These are phyloP conservation scores for Phialocephala subalpina DNA, from an alignment of 2,329 filamentous ascomycete species.

Conservation along the genomic window DNA sequence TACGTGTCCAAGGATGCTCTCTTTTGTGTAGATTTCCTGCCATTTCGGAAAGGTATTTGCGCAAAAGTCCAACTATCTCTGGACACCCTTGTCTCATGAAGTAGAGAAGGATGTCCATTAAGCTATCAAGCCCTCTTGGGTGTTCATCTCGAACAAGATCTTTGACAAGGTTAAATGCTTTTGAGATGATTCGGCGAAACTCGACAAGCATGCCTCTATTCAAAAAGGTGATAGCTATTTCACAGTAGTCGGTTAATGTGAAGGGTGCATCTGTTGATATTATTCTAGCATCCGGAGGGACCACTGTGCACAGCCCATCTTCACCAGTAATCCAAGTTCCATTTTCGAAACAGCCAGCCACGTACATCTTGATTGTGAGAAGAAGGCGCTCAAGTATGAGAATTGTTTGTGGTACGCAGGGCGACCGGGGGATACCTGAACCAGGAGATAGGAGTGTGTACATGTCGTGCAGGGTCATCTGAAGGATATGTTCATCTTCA, in stretches of 20 bases:
- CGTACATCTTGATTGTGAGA: constrained; percentile 23
- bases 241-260: constrained; percentile 25
- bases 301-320: constrained; percentile 1
- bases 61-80: constrained; percentile 24
- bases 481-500: not conserved
- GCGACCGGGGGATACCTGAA: not conserved
- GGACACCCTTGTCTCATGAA: constrained; percentile 23
- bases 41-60: constrained; percentile 26
- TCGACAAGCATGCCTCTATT: constrained; percentile 17
- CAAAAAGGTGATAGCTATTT: constrained; percentile 19
- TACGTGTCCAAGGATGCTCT: constrained; percentile 27
- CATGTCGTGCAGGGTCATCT: not conserved
- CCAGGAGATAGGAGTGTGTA: not conserved
- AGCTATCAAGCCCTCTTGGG: constrained; percentile 26
- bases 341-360: constrained; percentile 20
- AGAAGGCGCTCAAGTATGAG: constrained; percentile 22
- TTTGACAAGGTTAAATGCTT: constrained; percentile 26
- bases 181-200: constrained; percentile 31
- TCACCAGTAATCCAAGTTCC: constrained; percentile 14
- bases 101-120: constrained; percentile 31
- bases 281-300: not conserved
- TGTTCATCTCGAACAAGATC: constrained; percentile 25
- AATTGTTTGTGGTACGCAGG: constrained; percentile 13
- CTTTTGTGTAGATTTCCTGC: constrained; percentile 18
- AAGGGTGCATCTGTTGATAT: not conserved